Percentiles rank a stretch among this genome's conserved stretches.
Evolutionary conservation across 1,284 basidiomycete genomes (phyloP).

Genomic region (Quambalaria eucalypti): DNA sequence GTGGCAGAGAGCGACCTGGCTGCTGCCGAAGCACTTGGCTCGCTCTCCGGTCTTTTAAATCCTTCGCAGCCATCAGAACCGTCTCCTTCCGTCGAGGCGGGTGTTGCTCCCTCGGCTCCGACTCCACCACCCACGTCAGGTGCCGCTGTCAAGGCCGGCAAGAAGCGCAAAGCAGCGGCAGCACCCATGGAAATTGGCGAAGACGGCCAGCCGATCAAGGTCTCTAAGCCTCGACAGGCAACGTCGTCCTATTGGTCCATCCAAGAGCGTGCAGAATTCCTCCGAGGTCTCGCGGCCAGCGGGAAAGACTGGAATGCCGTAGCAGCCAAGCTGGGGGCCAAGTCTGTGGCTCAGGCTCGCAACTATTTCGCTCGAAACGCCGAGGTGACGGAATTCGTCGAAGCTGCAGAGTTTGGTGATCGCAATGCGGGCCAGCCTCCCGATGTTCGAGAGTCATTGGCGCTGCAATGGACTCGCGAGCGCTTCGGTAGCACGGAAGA

Average conservation of each 20-base stretch:
- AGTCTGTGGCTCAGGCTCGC: conserved; percentile 68
- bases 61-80: background rate
- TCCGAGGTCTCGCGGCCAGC: conserved; percentile 59
- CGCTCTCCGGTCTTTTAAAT: conserved; percentile 34
- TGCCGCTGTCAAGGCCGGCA: background rate
- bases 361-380: conserved; percentile 55
- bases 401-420: conserved; percentile 27
- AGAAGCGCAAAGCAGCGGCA: background rate
- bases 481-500: conserved; percentile 5
- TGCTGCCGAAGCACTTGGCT: conserved; percentile 48
- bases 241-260: conserved; percentile 54
- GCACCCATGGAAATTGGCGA: background rate
- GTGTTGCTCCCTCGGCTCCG: no score
- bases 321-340: conserved; percentile 63
- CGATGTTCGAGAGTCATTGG: conserved; percentile 15
- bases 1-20: conserved; percentile 43
- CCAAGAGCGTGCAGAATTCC: conserved; percentile 54
- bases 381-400: conserved; percentile 34
- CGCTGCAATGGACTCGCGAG: conserved; percentile 18
- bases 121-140: background rate
- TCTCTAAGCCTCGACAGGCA: conserved; percentile 19
- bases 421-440: conserved; percentile 21
- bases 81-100: no score
- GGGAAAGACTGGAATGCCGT: conserved; percentile 69
- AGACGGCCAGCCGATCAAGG: background rate